Conservation (phyloP, 768 basidiomycete species). For the Serendipita sp. region DNA sequence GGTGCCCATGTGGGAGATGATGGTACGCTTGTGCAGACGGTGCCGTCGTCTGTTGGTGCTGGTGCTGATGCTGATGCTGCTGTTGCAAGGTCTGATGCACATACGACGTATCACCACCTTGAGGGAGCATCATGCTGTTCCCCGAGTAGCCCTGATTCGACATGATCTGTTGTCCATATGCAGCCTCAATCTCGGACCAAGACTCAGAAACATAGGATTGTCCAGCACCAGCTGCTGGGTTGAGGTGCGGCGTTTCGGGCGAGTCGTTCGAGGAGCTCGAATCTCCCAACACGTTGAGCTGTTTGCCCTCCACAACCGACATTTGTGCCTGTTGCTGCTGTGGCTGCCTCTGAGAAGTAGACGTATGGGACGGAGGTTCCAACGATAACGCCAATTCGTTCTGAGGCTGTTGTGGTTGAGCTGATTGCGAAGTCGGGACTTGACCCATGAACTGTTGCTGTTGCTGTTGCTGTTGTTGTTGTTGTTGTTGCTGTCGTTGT, state of each 20-base stretch:
- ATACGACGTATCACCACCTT: background rate
- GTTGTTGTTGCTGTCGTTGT: background rate
- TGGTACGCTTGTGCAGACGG: background rate
- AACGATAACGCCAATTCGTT: background rate
- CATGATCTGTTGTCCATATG: background rate
- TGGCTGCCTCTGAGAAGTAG: background rate
- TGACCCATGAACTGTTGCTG: no score
- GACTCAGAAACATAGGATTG: background rate
- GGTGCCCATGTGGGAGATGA: background rate
- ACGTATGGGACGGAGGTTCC: background rate
- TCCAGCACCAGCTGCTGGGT: background rate
- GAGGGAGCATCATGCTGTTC: background rate
- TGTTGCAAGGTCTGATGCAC: background rate
- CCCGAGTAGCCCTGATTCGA: background rate
- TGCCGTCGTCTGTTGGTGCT: background rate
- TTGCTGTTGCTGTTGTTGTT: no score
- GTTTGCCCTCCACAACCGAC: background rate
- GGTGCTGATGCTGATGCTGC: background rate
- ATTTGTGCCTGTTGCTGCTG: background rate
- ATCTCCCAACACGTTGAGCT: background rate
- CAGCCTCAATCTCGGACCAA: background rate
- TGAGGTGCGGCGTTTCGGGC: background rate
- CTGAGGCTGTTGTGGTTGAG: no score
- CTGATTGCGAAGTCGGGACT: no score
- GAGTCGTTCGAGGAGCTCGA: background rate